Percentiles rank a stretch among this genome's conserved stretches.
Evolutionary conservation across 202 grass and related monocot species (phyloP).

Genomic region (Hordeum pubiflorum): DNA sequence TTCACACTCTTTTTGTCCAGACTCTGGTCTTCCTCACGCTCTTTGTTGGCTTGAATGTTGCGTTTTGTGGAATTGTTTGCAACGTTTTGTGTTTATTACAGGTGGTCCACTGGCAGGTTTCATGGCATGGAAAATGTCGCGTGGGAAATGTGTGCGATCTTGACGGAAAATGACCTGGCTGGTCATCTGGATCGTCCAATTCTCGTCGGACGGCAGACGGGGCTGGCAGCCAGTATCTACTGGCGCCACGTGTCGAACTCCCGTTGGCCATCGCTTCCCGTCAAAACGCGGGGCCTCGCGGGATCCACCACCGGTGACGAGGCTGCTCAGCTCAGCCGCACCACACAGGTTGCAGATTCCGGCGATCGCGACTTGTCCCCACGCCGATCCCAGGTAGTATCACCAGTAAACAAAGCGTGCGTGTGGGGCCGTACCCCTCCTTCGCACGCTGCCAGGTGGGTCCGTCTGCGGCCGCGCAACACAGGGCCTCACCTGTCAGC

Average conservation of each 20-base stretch:
- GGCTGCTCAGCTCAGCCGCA: background rate
- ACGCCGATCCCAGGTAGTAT: background rate
- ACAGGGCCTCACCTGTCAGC: background rate
- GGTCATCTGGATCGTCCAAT: background rate
- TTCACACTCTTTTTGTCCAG: background rate
- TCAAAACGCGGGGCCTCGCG: background rate
- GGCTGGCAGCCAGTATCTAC: background rate
- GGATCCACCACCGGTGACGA: background rate
- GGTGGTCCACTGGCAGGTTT: background rate
- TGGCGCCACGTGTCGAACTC: background rate
- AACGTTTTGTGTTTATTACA: background rate
- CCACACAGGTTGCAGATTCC: background rate
- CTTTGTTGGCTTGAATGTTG: background rate
- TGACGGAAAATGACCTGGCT: background rate
- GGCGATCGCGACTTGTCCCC: background rate
- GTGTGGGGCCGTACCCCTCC: background rate
- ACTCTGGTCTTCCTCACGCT: background rate
- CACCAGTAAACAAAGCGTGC: background rate
- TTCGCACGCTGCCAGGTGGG: background rate
- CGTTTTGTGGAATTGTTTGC: background rate
- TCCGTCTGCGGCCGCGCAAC: rapidly evolving
- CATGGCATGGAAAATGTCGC: background rate
- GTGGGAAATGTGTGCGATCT: background rate
- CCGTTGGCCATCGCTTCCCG: background rate
- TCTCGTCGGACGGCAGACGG: background rate